These are phyloP conservation scores for Suillus lakei DNA, from an alignment of 768 basidiomycete species.

Conservation along the genomic window DNA sequence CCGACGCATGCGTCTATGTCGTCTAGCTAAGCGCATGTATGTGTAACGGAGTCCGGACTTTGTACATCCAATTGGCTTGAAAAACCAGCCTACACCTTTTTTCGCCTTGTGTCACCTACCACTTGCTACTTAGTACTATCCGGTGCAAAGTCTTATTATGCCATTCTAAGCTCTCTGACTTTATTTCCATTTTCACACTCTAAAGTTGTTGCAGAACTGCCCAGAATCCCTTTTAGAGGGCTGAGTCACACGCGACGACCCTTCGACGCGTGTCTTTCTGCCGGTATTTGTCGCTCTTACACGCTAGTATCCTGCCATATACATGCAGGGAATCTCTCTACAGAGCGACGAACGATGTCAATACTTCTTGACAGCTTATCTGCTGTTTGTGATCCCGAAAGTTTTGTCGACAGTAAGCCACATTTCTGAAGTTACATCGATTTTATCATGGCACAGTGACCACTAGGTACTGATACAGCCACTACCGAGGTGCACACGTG, in stretches of 20 bases:
- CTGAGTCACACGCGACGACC: background rate
- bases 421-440: background rate
- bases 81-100: background rate
- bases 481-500: background rate
- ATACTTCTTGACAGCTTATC: background rate
- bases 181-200: background rate
- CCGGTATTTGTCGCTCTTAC: background rate
- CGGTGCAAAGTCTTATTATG: background rate
- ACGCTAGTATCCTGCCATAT: background rate
- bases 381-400: background rate
- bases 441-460: background rate
- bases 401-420: background rate
- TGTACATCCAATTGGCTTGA: background rate
- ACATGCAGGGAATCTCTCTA: background rate
- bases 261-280: background rate
- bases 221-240: background rate
- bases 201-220: background rate
- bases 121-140: background rate
- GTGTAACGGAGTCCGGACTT: background rate
- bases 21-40: background rate
- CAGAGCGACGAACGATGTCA: background rate
- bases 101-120: background rate
- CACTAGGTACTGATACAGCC: background rate
- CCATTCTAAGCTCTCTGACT: background rate
- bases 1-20: background rate